Evolutionary conservation across 768 basidiomycete species (phyloP).

Genomic region (Holtermanniella nyarrowii): DNA sequence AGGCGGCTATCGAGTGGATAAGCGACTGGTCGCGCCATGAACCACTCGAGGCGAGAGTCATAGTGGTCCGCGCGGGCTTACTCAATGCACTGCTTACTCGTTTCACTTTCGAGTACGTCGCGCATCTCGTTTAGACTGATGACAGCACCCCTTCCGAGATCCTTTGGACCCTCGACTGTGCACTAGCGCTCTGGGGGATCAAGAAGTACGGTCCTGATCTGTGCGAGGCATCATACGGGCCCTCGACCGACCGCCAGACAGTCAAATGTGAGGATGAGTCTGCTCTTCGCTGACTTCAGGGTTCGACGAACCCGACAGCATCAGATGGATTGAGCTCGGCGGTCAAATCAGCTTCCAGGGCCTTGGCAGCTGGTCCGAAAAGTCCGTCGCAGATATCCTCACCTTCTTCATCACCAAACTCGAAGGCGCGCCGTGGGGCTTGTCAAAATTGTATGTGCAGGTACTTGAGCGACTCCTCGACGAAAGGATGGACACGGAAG

Average conservation of each 20-base stretch:
- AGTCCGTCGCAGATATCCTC: slow-evolving; percentile 12
- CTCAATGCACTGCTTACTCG: slow-evolving; percentile 24
- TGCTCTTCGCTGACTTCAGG: slow-evolving; percentile 14
- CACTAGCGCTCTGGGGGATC: slow-evolving; percentile 29
- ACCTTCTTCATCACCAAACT: slow-evolving; percentile 22
- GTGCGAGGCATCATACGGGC: neutral
- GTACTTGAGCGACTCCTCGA: slow-evolving; percentile 22
- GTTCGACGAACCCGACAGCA: slow-evolving; percentile 23
- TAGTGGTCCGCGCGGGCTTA: slow-evolving; percentile 12
- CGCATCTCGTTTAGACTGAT: neutral
- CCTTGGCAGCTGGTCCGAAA: slow-evolving; percentile 15
- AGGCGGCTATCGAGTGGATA: slow-evolving; percentile 19
- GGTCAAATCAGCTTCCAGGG: slow-evolving; percentile 26
- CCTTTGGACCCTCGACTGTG: slow-evolving; percentile 32
- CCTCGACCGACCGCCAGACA: slow-evolving; percentile 1
- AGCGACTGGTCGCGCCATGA: slow-evolving; percentile 12
- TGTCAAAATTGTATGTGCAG: slow-evolving; percentile 21
- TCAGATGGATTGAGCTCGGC: slow-evolving; percentile 22
- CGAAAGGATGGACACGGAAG: slow-evolving; percentile 8
- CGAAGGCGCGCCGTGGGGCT: slow-evolving; percentile 25
- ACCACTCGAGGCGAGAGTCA: neutral
- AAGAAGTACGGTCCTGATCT: slow-evolving; percentile 21
- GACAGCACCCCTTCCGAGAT: slow-evolving; percentile 21
- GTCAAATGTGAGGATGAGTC: slow-evolving; percentile 19
- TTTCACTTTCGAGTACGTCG: slow-evolving; percentile 24